Evolutionary conservation across 495 filamentous ascomycete genomes (phyloP), one percentile per base, ranked within the genome.

Genomic region (Aspergillus cavernicola): DNA sequence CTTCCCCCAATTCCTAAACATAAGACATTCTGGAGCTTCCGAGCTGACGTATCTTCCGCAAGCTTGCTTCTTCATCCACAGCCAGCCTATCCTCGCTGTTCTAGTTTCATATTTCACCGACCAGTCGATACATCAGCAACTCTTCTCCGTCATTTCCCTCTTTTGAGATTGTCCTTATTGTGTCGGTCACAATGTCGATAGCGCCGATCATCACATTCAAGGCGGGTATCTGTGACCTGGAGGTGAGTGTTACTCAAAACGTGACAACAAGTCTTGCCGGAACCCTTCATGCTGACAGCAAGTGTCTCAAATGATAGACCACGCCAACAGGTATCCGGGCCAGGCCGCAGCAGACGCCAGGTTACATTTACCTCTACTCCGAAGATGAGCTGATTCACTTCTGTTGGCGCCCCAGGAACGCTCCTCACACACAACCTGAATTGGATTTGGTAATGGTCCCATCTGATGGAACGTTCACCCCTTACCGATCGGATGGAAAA

Each of bases 371-470:
- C 68, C 85, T 99, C 50, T 97, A 91, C 72, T 78, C 79, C 39
- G 92, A 96, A 79, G 93, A 96, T 81, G 95, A 96, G 2, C 80
- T 97, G 37, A 78, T 92, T 60, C 92, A 97, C 75, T 95, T 99
- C 71, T 97, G 92, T 80, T 99, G 95, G 95, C 88, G 92, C 45
- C 75, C 81, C 9, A 79, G 85, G 36, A 80, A 72, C 63, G 75
- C 79, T 45, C 78, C 82, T 23, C 69, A 84, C 58, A 76, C 82
- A 44, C 74, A 88, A 46, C 85, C 89, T 31, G 86, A 92, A 41
- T 68, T 92, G 31, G 89, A 97, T 65, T 78, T 96, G 38, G 79
- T 93, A 53, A 95, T 93, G 86, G 80, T 97, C 35, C 91, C 95
- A n/a, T 75, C 79, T 2, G 95, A 99, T 69, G 88, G 84, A 51